A percentile compares a stretch with the other conserved stretches of the same genome.
Conservation (phyloP, 208 protist species). For the Plasmodiophora brassicae region DNA sequence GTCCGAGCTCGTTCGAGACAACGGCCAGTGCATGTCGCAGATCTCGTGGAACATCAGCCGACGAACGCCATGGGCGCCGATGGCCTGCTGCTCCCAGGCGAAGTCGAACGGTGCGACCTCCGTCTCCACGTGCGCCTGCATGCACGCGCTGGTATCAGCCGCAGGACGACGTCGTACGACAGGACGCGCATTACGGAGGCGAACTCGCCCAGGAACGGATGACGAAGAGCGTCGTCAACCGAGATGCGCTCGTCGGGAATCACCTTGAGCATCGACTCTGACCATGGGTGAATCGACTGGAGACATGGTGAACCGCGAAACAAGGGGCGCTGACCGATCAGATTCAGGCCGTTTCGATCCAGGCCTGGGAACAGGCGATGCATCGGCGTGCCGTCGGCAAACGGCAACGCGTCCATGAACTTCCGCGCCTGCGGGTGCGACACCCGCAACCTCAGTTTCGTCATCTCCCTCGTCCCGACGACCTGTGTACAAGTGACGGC, state of each 20-base stretch:
- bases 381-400: no score
- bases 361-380: no score
- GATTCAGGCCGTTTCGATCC: no score
- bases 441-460: background rate
- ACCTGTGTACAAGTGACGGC: background rate
- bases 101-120: background rate
- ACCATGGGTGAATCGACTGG: background rate
- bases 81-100: background rate
- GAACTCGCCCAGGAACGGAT: constrained; percentile 67
- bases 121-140: background rate
- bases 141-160: background rate
- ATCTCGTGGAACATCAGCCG: background rate
- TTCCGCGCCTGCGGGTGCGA: background rate
- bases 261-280: constrained; percentile 84
- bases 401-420: background rate
- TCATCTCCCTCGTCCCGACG: background rate
- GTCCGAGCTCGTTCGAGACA: no score
- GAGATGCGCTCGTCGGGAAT: constrained; percentile 80
- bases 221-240: constrained; percentile 78
- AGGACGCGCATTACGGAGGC: background rate
- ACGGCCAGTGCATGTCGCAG: background rate
- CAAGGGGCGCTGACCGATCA: no score
- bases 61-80: background rate
- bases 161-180: background rate
- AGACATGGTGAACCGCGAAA: no score